Percentiles rank a stretch among this genome's conserved stretches.
phyloP scores from a whole-genome alignment of 108 stramenopile genomes.

The Epithemia pelagica region DNA sequence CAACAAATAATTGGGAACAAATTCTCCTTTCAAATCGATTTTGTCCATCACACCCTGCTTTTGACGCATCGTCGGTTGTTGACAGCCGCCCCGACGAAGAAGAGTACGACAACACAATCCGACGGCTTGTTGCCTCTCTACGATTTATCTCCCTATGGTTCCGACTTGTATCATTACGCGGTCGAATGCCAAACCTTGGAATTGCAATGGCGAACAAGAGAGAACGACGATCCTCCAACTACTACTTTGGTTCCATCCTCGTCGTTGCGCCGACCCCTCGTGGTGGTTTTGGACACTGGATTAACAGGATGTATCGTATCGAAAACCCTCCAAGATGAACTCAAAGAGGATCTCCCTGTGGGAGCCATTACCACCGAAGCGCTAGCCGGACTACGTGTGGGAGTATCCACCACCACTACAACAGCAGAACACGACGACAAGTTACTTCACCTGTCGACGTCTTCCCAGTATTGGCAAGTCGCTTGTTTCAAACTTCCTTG shows the following conservation, averaged over 20 bases:
- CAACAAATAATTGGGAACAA: constrained; percentile 35
- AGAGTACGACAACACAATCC: too few species aligned
- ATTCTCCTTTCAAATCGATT: constrained; percentile 35
- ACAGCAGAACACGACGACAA: neutral
- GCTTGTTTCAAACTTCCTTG: constrained; percentile 11
- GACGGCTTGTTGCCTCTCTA: constrained; percentile 9
- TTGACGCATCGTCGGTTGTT: neutral
- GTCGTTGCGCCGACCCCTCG: constrained; percentile 16
- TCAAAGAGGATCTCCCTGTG: constrained; percentile 14
- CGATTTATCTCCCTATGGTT: constrained; percentile 24
- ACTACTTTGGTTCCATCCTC: too few species aligned
- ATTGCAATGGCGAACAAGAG: neutral
- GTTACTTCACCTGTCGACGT: constrained; percentile 1
- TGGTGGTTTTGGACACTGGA: constrained; percentile 32
- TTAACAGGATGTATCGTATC: constrained; percentile 41
- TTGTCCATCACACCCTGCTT: constrained; percentile 5
- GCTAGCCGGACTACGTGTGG: neutral
- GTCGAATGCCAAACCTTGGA: constrained; percentile 16
- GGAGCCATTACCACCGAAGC: neutral
- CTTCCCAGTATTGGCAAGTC: constrained; percentile 8
- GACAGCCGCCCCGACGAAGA: too few species aligned
- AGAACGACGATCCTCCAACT: neutral
- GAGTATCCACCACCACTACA: neutral
- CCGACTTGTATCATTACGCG: constrained; percentile 29
- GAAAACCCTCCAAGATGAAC: too few species aligned